Percentiles rank a stretch among this genome's conserved stretches.
Conservation (phyloP, 2,329 filamentous ascomycete species). For the Penicillium sp. region DNA sequence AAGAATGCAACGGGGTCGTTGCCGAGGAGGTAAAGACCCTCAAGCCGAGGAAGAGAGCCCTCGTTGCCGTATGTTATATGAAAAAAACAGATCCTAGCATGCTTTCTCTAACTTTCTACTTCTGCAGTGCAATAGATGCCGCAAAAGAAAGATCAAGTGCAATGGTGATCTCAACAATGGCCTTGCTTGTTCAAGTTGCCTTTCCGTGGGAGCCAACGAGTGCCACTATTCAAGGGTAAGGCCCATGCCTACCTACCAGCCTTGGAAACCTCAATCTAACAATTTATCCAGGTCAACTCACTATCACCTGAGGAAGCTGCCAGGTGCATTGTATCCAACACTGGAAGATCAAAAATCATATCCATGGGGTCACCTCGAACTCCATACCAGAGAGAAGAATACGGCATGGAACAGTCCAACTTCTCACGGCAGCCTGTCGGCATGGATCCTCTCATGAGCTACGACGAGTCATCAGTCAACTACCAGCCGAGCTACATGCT, state of each 20-base stretch:
- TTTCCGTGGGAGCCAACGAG: slow-evolving; percentile 62
- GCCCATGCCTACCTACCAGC: not conserved
- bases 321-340: slow-evolving; percentile 8
- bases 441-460: slow-evolving; percentile 26
- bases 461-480: slow-evolving; percentile 34
- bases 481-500: slow-evolving; percentile 42
- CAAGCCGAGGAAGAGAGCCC: slow-evolving; percentile 54
- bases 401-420: slow-evolving; percentile 28
- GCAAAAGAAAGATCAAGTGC: slow-evolving; percentile 93
- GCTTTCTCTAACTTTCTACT: slow-evolving; percentile 8
- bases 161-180: slow-evolving; percentile 80
- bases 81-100: not conserved
- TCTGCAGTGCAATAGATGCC: slow-evolving; percentile 78
- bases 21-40: slow-evolving; percentile 41
- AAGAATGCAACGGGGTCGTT: slow-evolving; percentile 27
- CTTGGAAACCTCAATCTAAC: not conserved
- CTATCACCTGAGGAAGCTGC: slow-evolving; percentile 25
- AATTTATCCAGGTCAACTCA: slow-evolving; percentile 39
- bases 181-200: slow-evolving; percentile 81
- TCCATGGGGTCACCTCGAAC: slow-evolving; percentile 20
- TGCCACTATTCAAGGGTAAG: slow-evolving; percentile 81
- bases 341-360: slow-evolving; percentile 14
- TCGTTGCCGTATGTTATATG: slow-evolving; percentile 49
- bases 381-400: slow-evolving; percentile 26
- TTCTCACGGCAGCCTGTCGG: slow-evolving; percentile 27